These are phyloP conservation scores for Ustilago crameri DNA, from an alignment of 1,284 basidiomycete species.

Conservation along the genomic window DNA sequence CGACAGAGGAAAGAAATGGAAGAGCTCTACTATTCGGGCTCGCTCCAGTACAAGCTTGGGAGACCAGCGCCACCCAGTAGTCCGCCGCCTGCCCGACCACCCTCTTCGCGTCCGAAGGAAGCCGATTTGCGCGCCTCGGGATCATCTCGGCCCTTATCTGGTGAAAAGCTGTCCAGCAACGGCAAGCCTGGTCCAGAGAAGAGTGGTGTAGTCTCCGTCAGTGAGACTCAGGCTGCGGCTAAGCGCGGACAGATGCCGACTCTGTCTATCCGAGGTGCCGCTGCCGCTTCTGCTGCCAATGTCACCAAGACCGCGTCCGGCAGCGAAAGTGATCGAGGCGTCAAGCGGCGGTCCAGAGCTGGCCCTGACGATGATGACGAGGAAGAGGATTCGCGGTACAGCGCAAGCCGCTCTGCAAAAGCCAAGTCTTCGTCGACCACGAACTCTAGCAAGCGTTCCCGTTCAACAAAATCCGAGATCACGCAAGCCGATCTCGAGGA, in stretches of 20 bases:
- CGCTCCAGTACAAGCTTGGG: conserved; percentile 75
- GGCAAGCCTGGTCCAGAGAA: conserved; percentile 7
- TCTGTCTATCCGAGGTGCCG: conserved; percentile 35
- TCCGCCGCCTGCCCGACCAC: conserved; percentile 39
- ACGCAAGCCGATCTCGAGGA: conserved; percentile 42
- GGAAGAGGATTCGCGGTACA: conserved; percentile 46
- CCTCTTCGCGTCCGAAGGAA: conserved; percentile 6
- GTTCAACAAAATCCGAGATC: conserved; percentile 19
- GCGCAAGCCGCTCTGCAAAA: conserved; percentile 25
- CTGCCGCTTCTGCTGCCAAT: conserved; percentile 20
- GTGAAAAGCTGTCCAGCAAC: conserved; percentile 4
- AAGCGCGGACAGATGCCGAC: conserved; percentile 22
- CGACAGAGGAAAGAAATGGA: conserved; percentile 72
- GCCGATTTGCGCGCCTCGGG: conserved; percentile 6
- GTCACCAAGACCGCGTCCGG: conserved; percentile 1
- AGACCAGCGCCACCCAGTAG: conserved; percentile 40
- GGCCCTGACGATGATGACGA: conserved; percentile 16
- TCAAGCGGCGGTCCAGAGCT: conserved; percentile 14
- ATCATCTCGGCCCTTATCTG: neutral
- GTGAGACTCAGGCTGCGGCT: conserved; percentile 7
- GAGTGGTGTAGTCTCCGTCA: conserved; percentile 39
- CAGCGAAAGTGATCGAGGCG: conserved; percentile 3
- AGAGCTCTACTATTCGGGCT: conserved; percentile 76
- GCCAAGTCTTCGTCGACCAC: conserved; percentile 1
- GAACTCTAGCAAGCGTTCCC: conserved; percentile 16